Evolutionary conservation across 306 rosid genomes (phyloP).

Genomic region (Quercus agrifolia): DNA sequence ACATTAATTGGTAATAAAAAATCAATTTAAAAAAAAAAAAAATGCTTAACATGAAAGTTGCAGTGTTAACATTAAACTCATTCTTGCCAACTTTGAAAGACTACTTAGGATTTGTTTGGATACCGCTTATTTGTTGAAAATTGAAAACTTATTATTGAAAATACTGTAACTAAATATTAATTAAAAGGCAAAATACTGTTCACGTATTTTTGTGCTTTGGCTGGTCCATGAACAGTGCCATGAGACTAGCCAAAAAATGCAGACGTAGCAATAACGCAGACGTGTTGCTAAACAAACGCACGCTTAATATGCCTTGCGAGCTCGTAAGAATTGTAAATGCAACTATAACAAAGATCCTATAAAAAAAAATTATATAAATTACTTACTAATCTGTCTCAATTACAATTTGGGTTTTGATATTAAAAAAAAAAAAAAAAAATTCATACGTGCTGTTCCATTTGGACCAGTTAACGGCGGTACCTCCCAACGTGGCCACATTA

Average conservation of each 20-base stretch:
- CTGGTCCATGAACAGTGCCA: no score
- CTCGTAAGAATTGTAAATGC: constrained; percentile 85
- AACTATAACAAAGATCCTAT: constrained; percentile 75
- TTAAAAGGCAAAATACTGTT: no score
- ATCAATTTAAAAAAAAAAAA: no score
- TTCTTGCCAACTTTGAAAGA: constrained; percentile 87
- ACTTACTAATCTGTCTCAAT: no score
- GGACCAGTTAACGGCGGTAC: constrained; percentile 24
- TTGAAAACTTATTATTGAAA: rapidly evolving
- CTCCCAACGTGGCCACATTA: constrained; percentile 28
- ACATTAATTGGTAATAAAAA: no score
- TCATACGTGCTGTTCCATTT: constrained; percentile 57
- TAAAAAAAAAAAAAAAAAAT: neutral
- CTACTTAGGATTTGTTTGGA: constrained; percentile 9
- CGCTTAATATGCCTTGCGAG: constrained; percentile 86
- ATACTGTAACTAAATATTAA: no score
- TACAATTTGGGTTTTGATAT: neutral
- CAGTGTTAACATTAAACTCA: constrained; percentile 80
- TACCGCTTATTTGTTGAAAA: no score
- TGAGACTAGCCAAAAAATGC: no score
- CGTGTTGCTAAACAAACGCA: neutral
- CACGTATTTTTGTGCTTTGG: no score
- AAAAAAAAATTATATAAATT: neutral
- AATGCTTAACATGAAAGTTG: constrained; percentile 58
- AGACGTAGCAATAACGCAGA: no score